Percentiles rank a stretch among this genome's conserved stretches.
These are phyloP conservation scores for Lachnellula willkommii DNA, from an alignment of 2,329 filamentous ascomycete genomes.

Conservation along the genomic window DNA sequence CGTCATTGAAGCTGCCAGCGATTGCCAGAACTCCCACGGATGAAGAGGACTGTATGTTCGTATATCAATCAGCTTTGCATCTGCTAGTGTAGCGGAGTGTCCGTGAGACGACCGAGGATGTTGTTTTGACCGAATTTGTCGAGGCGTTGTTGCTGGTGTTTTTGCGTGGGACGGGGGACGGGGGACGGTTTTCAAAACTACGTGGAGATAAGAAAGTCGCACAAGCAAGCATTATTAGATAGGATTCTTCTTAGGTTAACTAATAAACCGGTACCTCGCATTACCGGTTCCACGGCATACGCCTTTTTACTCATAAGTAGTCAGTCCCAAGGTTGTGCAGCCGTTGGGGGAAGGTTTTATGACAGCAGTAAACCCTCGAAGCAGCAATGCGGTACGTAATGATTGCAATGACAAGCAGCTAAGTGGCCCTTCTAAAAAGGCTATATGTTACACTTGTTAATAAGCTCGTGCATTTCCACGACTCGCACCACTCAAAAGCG, in stretches of 20 bases:
- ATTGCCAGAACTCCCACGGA: background rate
- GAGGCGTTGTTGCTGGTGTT: background rate
- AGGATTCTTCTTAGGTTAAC: constrained; percentile 9
- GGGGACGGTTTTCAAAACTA: background rate
- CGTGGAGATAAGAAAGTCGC: constrained; percentile 5
- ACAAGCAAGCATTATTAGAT: background rate
- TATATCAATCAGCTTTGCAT: constrained; percentile 13
- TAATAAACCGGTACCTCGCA: constrained; percentile 21
- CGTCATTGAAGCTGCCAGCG: constrained; percentile 25
- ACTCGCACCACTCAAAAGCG: constrained; percentile 2
- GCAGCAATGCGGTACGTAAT: constrained; percentile 26
- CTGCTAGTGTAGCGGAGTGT: background rate
- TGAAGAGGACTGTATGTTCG: background rate
- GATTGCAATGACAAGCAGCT: constrained; percentile 2
- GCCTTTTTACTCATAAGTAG: background rate
- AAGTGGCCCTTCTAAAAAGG: constrained; percentile 4
- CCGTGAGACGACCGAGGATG: background rate
- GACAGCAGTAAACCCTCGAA: constrained; percentile 26
- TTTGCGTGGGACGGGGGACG: constrained; percentile 9
- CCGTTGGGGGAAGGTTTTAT: constrained; percentile 13
- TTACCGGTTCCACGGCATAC: constrained; percentile 10
- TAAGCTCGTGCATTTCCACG: background rate
- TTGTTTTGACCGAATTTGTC: background rate
- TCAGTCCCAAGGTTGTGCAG: background rate
- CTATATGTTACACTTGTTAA: constrained; percentile 1